Base-by-base conservation (phyloP, 2,329 filamentous ascomycete species). In the Aspergillus calidoustus region DNA sequence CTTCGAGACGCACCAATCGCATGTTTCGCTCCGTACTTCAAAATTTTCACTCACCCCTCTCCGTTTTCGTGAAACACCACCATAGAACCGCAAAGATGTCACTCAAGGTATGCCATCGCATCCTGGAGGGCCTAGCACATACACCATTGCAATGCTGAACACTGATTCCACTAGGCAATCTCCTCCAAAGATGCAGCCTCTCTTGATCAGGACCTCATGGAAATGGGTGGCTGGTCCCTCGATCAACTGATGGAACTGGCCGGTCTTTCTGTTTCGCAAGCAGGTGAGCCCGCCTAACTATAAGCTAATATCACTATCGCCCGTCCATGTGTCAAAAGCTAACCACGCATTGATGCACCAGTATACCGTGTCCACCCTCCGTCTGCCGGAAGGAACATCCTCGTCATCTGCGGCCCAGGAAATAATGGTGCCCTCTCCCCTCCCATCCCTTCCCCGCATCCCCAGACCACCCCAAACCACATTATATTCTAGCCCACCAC, bases 191-290 rank as follows among this genome's bases (percentile, higher is more conserved):
- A 92, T 66, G 95, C 95, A 0, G 90, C 91, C 0, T 91, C 92
- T 52, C 86, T 99, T 19, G 95, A 99, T 75, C 89, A 91, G 77
- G 94, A 99, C 75, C 88, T 99, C 64, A 98, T 99, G 93, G 86
- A 87, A 11, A 87, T 89, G 0, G 87, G 87, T 44, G 93, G 91
- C 8, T 99, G 97, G 79, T 96, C 92, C 11, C 86, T 99, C 59
- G 95, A 98, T 74, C 95, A 99, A 78, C 83, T 99, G 53, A 98
- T 99, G 95, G 95, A 98, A 75, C 82, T 99, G 7, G 95, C 95
- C 48, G 95, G 95, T 0, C 84, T 99, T 0, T 93, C 93, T 1
- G 93, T 98, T 28, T 94, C 94, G 13, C 93, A 98, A 82, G 93
- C 91, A 54, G 88, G 92, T 93, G 74, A 61, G 19, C 38, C 13